Percentiles rank a stretch among this genome's conserved stretches.
Conservation (phyloP, 768 basidiomycete genomes). For the Flagelloscypha sp. region DNA sequence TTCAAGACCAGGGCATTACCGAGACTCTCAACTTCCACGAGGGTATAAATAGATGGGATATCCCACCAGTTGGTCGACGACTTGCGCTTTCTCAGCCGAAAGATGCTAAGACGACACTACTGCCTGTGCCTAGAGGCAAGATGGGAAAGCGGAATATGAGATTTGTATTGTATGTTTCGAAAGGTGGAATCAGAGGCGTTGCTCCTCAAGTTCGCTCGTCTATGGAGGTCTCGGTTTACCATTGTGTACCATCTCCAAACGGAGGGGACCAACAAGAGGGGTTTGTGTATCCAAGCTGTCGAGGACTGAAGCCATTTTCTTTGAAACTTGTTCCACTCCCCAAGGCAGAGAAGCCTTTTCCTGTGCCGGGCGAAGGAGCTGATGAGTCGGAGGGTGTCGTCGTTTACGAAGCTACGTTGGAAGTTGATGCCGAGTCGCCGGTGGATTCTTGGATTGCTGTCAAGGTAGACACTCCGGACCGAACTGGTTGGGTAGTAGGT, state of each 20-base stretch:
- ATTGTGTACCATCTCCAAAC: conserved; percentile 28
- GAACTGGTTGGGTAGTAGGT: conserved; percentile 55
- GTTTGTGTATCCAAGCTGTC: no score
- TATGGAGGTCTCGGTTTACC: conserved; percentile 38
- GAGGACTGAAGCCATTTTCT: neutral
- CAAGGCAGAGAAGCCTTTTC: conserved; percentile 44
- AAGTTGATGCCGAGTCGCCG: conserved; percentile 9
- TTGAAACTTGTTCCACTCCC: conserved; percentile 62
- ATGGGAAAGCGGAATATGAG: no score
- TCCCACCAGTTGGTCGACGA: conserved; percentile 26
- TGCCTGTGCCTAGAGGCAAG: conserved; percentile 32
- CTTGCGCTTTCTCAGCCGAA: conserved; percentile 38
- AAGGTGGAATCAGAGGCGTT: conserved; percentile 44
- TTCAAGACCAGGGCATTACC: no score
- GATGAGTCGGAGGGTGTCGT: conserved; percentile 73
- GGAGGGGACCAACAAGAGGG: no score
- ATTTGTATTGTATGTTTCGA: conserved; percentile 53
- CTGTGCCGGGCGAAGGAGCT: conserved; percentile 55
- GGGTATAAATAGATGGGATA: conserved; percentile 22
- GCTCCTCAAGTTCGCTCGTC: conserved; percentile 39
- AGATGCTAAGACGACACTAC: conserved; percentile 37
- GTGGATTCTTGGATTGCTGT: conserved; percentile 43
- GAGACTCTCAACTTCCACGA: no score
- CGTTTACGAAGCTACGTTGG: conserved; percentile 41
- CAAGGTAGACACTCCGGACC: conserved; percentile 38